Evolutionary conservation across 371 early-diverging fungal species (phyloP).

Genomic region (Rhizopus delemar): DNA sequence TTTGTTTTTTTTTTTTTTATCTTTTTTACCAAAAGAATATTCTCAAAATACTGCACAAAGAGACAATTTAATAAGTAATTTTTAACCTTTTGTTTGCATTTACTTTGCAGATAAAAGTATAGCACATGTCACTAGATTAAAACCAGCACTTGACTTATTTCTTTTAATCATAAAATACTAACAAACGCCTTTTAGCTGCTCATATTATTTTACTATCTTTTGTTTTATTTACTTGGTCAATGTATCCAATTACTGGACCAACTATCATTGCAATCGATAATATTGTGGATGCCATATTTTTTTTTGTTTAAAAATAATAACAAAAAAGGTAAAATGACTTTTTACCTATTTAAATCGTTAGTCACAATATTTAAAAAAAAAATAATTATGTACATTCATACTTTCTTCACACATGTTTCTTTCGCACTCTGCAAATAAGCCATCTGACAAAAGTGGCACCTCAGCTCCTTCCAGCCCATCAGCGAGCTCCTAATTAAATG

Average conservation of each 20-base stretch:
- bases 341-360: too few relatives aligned
- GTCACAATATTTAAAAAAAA: too few relatives aligned
- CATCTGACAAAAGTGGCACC: too few relatives aligned
- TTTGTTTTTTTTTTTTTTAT: constrained; percentile 3
- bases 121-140: constrained; percentile 32
- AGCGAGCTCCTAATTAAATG: too few relatives aligned
- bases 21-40: constrained; percentile 55
- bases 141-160: constrained; percentile 35
- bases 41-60: constrained; percentile 47
- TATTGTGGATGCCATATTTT: constrained; percentile 12
- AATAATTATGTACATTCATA: too few relatives aligned
- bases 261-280: constrained; percentile 30
- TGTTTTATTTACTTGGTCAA: constrained; percentile 28
- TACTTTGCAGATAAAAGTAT: constrained; percentile 36
- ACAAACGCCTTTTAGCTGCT: not conserved
- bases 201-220: not conserved
- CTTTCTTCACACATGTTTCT: too few relatives aligned
- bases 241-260: constrained; percentile 31
- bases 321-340: too few relatives aligned
- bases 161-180: constrained; percentile 30
- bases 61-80: not conserved
- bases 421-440: too few relatives aligned
- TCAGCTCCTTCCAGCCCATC: too few relatives aligned
- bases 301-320: too few relatives aligned
- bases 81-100: not conserved